Conservation (phyloP, 2,329 filamentous ascomycete species). For the Colletotrichum caudatum region DNA sequence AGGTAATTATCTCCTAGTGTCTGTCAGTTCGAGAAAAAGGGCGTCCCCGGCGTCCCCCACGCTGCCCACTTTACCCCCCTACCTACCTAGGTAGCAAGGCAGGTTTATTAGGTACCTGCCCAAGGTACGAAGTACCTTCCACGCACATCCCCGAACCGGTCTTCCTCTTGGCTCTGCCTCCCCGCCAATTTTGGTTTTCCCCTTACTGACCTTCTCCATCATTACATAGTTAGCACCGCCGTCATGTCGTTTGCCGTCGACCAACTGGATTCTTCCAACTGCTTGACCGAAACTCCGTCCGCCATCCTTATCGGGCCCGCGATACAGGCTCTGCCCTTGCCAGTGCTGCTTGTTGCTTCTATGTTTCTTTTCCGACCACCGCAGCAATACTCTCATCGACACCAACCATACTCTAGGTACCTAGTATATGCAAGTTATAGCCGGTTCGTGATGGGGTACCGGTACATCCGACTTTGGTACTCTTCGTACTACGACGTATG, state of each 20-base stretch:
- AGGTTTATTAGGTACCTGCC: too few species aligned
- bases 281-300: constrained; percentile 37
- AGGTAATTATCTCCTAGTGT: constrained; percentile 41
- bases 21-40: constrained; percentile 39
- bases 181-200: constrained; percentile 27
- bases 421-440: background rate
- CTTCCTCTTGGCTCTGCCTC: constrained; percentile 13
- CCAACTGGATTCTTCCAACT: constrained; percentile 24
- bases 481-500: background rate
- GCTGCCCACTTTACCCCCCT: constrained; percentile 25
- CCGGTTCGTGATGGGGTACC: background rate
- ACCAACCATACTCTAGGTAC: background rate
- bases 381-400: constrained; percentile 14
- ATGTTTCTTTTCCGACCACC: background rate
- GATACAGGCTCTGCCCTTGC: constrained; percentile 26
- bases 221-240: constrained; percentile 26
- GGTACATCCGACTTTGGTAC: background rate
- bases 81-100: too few species aligned
- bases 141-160: constrained; percentile 12
- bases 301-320: constrained; percentile 37
- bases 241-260: constrained; percentile 25
- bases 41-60: constrained; percentile 27
- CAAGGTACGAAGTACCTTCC: background rate
- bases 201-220: constrained; percentile 28
- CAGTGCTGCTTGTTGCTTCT: constrained; percentile 7